Evolutionary conservation across 176 grass and related monocot species (phyloP), one percentile per base, ranked within the genome.

Genomic region (Aegilops sharonensis): DNA sequence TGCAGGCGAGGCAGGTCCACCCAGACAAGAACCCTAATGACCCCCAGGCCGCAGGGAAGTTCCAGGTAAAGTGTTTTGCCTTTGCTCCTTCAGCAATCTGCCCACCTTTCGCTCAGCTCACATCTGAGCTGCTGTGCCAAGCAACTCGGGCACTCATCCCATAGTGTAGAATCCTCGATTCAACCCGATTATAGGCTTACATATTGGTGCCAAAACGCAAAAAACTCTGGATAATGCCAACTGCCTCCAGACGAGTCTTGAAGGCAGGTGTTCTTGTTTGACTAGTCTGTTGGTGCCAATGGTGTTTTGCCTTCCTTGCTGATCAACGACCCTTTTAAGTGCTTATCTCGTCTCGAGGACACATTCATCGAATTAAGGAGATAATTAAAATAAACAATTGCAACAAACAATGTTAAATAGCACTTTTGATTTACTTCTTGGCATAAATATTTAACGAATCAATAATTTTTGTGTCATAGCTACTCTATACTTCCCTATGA

Each of bases 11-110:
- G 39, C 97, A 92, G 83, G 97, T 95, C 25, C 97, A 98, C 84
- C 97, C 97, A 15, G 94, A 98, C 80, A 98, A 98, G 88, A 98
- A 98, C 61, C 94, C 87, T 17, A 94, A 98, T 81, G 92, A 98
- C 82, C 97, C 94, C 4, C 79, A 88, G 59, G 94, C 97, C 15
- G 94, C 92, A 10, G 91, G 79, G 85, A 98, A 95, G 17, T 96
- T 98, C 77, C 97, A 98, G 92, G 97, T 76, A 78, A 67, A 56
- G 77, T 90, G 7, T 20, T 77, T 15, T 84, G 50, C 12, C 68
- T 71, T 21, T 50, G 62, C 40, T 35, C 8, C 20, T 81, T 1
- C 15, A 20, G 15, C 15, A 14, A 71, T 37, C 21, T 8, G 40
- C 69, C 47, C 56, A 34, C 76, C 45, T 61, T 81, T 57, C 62